Evolutionary conservation across 2,329 filamentous ascomycete genomes (phyloP), one percentile per base, ranked within the genome.

Genomic region (Penicillium sp.): DNA sequence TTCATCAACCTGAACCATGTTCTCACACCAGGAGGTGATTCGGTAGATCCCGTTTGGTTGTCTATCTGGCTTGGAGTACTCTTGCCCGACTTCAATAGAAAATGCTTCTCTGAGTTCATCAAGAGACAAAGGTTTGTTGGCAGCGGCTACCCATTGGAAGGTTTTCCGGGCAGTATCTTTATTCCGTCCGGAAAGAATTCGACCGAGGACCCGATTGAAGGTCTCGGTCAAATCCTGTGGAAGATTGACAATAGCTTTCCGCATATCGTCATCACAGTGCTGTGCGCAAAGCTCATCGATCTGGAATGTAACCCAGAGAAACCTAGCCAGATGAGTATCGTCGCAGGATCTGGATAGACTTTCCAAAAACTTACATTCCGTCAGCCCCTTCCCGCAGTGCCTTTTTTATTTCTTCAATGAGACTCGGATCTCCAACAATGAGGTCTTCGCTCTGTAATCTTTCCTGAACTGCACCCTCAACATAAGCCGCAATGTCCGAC

Each of bases 231-330:
- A 10, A 19, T 49, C 44, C n/a, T 31, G 42, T 11, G 52, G 52
- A 26, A 54, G 44, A 27, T 48, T 23, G 5, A n/a, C 19, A 10
- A 54, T 48, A 31, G 31, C 31, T 14, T 42, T 31, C n/a, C 52
- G 29, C 5, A 54, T 54, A 25, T 48, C 52, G 3, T 48, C 52
- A 21, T 54, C 52, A 21, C 31, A 42, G 7, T 27, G 44, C n/a
- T 29, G 21, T 14, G 52, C 8, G 44, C 52, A 54, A 6, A 54
- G 26, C 16, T 39, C 44, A 23, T 54, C 45, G 23, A 54, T 29
- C 14, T 54, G 52, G 11, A 54, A 54, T 21, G 52, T 29, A 13
- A 49, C 52, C 52, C 52, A 54, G 11, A 54, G 52, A 42, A 54
- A 48, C 52, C 44, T 54, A 21, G 21, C n/a, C 13, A 25, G 4